Conservation (phyloP, 1,284 basidiomycete genomes). For the Melampsora occidentalis region DNA sequence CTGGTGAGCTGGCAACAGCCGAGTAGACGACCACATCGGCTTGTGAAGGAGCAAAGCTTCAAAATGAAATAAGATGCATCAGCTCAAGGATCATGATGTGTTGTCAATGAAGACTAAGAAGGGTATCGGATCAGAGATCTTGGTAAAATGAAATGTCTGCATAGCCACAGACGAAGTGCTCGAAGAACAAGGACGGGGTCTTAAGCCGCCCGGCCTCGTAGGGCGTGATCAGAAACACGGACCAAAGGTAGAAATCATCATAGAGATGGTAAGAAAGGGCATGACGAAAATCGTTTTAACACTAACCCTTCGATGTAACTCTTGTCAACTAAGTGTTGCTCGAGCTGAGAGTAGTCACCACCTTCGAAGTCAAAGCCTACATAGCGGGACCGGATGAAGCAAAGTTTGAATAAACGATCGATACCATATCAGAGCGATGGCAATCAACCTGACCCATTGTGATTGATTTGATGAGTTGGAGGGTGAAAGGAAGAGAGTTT, state of each 20-base stretch:
- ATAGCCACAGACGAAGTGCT: conserved; percentile 63
- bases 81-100: conserved; percentile 2
- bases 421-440: too few relatives aligned
- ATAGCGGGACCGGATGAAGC: too few relatives aligned
- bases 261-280: conserved; percentile 45
- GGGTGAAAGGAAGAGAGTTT: too few relatives aligned
- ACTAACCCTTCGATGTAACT: conserved; percentile 42
- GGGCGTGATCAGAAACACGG: conserved; percentile 84
- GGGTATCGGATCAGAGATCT: conserved; percentile 69
- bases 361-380: conserved; percentile 36
- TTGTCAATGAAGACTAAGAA: conserved; percentile 45
- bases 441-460: too few relatives aligned
- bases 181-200: conserved; percentile 65
- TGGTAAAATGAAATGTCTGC: conserved; percentile 71
- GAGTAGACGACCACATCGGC: conserved; percentile 95
- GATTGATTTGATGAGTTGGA: too few relatives aligned
- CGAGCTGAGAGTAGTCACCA: conserved; percentile 36
- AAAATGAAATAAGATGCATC: not conserved
- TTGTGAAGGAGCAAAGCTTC: conserved; percentile 88
- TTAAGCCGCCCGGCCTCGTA: conserved; percentile 65
- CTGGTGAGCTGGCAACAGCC: conserved; percentile 65
- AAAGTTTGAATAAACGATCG: too few relatives aligned
- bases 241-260: conserved; percentile 62
- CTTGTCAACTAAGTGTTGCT: conserved; percentile 38
- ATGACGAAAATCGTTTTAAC: conserved; percentile 18